Conservation (phyloP, 23 red algal species). For the Gracilaria domingensis region DNA sequence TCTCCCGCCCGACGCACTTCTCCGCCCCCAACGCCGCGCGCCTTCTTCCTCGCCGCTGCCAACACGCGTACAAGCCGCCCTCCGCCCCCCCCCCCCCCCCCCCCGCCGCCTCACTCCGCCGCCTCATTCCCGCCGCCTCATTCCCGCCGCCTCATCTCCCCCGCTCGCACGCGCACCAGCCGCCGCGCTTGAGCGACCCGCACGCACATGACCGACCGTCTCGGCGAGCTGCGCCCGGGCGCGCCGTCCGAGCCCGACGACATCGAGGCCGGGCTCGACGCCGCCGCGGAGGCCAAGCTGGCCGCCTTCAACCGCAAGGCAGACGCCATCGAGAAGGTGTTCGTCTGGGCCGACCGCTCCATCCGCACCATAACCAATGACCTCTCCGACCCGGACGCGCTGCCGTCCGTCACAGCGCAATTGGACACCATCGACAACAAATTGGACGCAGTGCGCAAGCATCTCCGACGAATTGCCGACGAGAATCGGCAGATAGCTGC, state of each 20-base stretch:
- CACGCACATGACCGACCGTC: conserved; percentile 45
- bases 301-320: conserved; percentile 66
- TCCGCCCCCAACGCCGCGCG: too few relatives aligned
- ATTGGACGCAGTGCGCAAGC: conserved; percentile 73
- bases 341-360: conserved; percentile 57
- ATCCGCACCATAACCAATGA: conserved; percentile 16
- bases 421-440: conserved; percentile 64
- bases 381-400: conserved; percentile 31
- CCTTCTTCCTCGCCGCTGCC: too few relatives aligned
- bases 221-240: conserved; percentile 44
- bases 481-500: conserved; percentile 66
- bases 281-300: conserved; percentile 30
- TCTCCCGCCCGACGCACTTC: too few relatives aligned
- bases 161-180: background rate
- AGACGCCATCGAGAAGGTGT: conserved; percentile 76
- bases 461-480: conserved; percentile 70
- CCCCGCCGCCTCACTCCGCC: too few relatives aligned
- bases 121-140: too few relatives aligned
- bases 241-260: conserved; percentile 28
- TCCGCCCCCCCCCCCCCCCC: too few relatives aligned
- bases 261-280: conserved; percentile 46
- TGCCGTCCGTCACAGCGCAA: conserved; percentile 28
- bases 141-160: background rate
- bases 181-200: too few relatives aligned
- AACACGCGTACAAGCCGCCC: too few relatives aligned